Base-by-base conservation (phyloP, 176 grass and related monocot genomes). In the Panicum miliaceum region DNA sequence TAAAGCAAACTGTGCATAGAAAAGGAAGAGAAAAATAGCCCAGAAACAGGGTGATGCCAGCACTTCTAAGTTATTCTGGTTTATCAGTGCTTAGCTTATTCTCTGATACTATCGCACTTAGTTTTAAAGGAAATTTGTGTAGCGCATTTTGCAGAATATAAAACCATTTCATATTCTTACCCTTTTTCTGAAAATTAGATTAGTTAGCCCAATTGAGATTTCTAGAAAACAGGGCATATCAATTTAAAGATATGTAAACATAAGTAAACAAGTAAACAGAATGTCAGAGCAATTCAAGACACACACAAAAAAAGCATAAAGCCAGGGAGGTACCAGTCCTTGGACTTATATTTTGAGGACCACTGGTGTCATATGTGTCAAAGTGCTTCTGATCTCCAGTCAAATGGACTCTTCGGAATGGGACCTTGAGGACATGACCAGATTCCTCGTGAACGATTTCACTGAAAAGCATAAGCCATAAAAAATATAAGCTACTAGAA, bases 301-400 rank as follows among this genome's bases (percentile, higher is more conserved):
- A 66, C 61, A 80, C 23, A 16, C 76, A n/a, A 68, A 52, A 37
- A 34, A 56, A 88, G 27, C 13, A 52, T 34, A 54, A 81, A 75
- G n/a, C 12, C 72, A 84, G 18, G 77, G 73, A 85, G 69, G 87
- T 84, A 95, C 96, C 93, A 46, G 71, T 47, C 48, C 59, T 84
- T 54, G 96, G 96, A 72, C 74, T 98, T 85, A 95, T 89, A 75
- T 98, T 95, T 85, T 95, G 96, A 72, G 93, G 96, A 5, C 93
- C 96, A 35, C 96, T 94, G 62, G 96, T 98, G 89, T 98, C 96
- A 80, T 98, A 95, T 72, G 93, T 92, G 81, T 98, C 96, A 27
- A 95, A 98, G 60, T 91, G 81, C 74, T 87, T 72, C 47, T 92
- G 68, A 73, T 98, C 93, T 75, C 91, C 91, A 35, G 91, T 89